Evolutionary conservation across 106 monocot genomes (phyloP), one percentile per base, ranked within the genome.

Genomic region (Acorus gramineus): DNA sequence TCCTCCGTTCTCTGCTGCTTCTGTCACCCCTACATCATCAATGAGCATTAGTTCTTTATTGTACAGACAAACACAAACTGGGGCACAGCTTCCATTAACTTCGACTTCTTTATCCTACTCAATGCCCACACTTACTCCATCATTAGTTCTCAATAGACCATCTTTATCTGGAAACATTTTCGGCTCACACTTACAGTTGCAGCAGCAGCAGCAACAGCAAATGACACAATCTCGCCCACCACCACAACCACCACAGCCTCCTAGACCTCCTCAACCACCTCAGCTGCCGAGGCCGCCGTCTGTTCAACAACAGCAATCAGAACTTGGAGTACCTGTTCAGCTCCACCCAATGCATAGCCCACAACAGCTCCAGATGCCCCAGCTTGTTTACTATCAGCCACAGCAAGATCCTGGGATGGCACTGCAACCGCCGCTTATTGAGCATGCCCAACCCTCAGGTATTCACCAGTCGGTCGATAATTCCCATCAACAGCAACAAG

Each of bases 171-270:
- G 70, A 44, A 53, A 70, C 52, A 45, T 81, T 28, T 76, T 82
- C 74, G 69, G 71, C 59, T 80, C 89, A 8, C 67, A 76, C 4
- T 52, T 66, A 7, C 75, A 78, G 66, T 81, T 81, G 54, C 79
- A 75, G 48, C 57, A 68, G 47, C 84, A 79, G 50, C 69, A 71
- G 47, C 59, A 58, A 42, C 69, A 78, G 8, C 80, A 70, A 46
- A 70, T 77, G 6, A 14, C 72, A 7, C 85, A 82, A 62, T 65
- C 66, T 2, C 78, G 73, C 3, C 79, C 90, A 49, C 93, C 83
- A 6, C 95, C 90, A 42, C 95, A 86, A n/a, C 95, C 91, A 68
- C 87, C 87, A 7, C 90, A 79, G 11, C 63, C 73, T 8, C 83
- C 80, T 28, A 79, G 71, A 8, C 93, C 92, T 52, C 74, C 78